Conservation (phyloP, 2,329 filamentous ascomycete species). For the Byssochlamys sp. region DNA sequence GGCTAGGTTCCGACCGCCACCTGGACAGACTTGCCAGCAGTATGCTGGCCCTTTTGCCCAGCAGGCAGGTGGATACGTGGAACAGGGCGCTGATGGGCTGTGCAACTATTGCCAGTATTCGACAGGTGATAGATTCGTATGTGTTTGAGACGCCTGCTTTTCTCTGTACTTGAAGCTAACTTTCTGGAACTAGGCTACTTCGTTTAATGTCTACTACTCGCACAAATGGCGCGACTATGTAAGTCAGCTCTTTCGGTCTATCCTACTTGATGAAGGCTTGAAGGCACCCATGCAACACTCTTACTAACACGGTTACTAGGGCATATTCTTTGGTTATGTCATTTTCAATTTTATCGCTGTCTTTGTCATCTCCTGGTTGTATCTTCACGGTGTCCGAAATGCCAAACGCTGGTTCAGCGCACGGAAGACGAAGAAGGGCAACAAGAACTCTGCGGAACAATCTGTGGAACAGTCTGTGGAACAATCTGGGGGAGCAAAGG, state of each 20-base stretch:
- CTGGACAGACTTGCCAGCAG: constrained; percentile 49
- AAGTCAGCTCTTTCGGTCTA: constrained; percentile 14
- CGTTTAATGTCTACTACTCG: constrained; percentile 52
- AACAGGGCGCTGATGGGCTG: constrained; percentile 43
- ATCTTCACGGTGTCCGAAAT: constrained; percentile 33
- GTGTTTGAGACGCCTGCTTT: constrained; percentile 5
- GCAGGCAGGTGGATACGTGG: constrained; percentile 52
- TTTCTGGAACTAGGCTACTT: constrained; percentile 17
- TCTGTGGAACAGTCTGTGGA: background rate
- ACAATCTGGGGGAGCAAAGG: background rate
- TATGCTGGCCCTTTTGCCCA: constrained; percentile 49
- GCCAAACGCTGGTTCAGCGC: constrained; percentile 24
- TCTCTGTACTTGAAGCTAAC: background rate
- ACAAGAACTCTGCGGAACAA: background rate
- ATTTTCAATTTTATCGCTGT: constrained; percentile 53
- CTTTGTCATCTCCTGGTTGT: constrained; percentile 47
- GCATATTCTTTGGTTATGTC: constrained; percentile 55
- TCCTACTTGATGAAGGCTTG: background rate
- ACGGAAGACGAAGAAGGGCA: constrained; percentile 17
- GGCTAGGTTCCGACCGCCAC: constrained; percentile 51
- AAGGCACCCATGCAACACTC: background rate
- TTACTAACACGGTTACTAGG: constrained; percentile 16
- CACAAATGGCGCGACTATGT: constrained; percentile 58
- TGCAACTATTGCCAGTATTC: constrained; percentile 58
- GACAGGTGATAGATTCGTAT: constrained; percentile 52